phyloP scores from a whole-genome alignment of 176 grass and related monocot genomes.

The Hsuehochloa calcarea region DNA sequence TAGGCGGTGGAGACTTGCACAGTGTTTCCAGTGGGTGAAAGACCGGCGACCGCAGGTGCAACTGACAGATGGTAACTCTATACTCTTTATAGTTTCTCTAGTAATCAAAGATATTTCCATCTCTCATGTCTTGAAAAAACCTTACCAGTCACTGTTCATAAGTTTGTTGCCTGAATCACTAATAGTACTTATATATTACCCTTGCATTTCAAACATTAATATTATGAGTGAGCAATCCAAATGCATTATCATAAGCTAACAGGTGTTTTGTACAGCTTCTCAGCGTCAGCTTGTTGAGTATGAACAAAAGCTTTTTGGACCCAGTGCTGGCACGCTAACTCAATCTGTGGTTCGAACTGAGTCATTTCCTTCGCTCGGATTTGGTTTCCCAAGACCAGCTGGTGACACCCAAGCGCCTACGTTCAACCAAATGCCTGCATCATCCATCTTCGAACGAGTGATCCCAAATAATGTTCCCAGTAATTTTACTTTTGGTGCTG shows the following conservation, averaged over 20 bases:
- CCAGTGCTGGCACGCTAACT: slow-evolving; percentile 13
- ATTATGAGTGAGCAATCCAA: background rate
- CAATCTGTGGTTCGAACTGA: slow-evolving; percentile 41
- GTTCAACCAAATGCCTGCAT: slow-evolving; percentile 45
- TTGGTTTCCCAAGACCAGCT: slow-evolving; percentile 53
- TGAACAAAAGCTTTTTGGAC: slow-evolving; percentile 63
- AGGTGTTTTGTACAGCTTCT: slow-evolving; percentile 38
- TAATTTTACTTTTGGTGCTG: slow-evolving; percentile 63
- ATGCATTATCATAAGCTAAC: background rate
- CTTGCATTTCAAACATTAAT: background rate
- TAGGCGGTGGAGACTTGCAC: slow-evolving; percentile 63
- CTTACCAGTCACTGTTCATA: background rate
- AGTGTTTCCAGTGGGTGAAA: slow-evolving; percentile 74
- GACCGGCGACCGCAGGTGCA: slow-evolving; percentile 52
- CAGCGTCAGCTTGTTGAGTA: slow-evolving; percentile 65
- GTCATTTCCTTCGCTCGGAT: slow-evolving; percentile 62
- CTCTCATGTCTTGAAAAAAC: slow-evolving; percentile 1
- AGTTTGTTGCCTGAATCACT: background rate
- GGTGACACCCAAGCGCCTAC: slow-evolving; percentile 41
- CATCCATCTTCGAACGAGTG: slow-evolving; percentile 61
- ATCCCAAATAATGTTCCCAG: slow-evolving; percentile 29
- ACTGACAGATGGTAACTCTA: slow-evolving; percentile 58
- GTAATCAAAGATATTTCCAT: slow-evolving; percentile 6
- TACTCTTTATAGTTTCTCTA: slow-evolving; percentile 14
- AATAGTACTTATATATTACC: background rate